Percentiles rank a stretch among this genome's conserved stretches.
These are phyloP conservation scores for Boletus edulis DNA, from an alignment of 768 basidiomycete species.

Conservation along the genomic window DNA sequence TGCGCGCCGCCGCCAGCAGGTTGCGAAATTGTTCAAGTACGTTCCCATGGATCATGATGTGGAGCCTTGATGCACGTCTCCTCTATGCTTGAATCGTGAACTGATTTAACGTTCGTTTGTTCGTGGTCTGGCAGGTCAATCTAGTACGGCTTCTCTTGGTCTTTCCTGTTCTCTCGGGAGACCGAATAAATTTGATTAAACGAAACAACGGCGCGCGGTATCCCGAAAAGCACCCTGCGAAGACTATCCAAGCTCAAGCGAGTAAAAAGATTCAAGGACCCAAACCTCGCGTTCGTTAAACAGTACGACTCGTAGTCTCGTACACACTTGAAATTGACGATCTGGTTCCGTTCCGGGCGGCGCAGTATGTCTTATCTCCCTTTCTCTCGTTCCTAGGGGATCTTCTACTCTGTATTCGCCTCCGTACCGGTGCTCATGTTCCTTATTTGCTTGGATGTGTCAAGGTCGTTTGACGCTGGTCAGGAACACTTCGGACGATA, in stretches of 20 bases:
- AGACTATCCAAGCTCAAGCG: slow-evolving; percentile 48
- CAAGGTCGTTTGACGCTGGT: slow-evolving; percentile 51
- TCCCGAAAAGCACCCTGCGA: slow-evolving; percentile 50
- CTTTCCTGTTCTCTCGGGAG: neutral
- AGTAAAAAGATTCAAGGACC: slow-evolving; percentile 42
- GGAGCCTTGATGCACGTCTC: no score
- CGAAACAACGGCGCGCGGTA: slow-evolving; percentile 77
- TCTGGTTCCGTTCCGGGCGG: slow-evolving; percentile 63
- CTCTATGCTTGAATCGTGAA: no score
- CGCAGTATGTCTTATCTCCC: slow-evolving; percentile 59
- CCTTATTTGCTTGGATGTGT: neutral
- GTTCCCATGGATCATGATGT: slow-evolving; percentile 2
- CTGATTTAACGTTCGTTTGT: no score
- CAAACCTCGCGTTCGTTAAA: slow-evolving; percentile 48
- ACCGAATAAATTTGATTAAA: no score
- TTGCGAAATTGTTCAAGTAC: slow-evolving; percentile 54
- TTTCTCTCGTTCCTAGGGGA: slow-evolving; percentile 30
- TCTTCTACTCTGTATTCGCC: slow-evolving; percentile 39
- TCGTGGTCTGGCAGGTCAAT: slow-evolving; percentile 10
- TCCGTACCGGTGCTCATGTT: neutral
- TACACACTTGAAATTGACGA: slow-evolving; percentile 57
- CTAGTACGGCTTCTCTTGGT: slow-evolving; percentile 6
- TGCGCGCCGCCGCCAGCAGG: slow-evolving; percentile 44
- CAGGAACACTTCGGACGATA: slow-evolving; percentile 51
- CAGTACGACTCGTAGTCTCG: slow-evolving; percentile 44